A percentile compares a stretch with the other conserved stretches of the same genome.
Conservation (phyloP, 176 grass and related monocot species). For the Carex myosuroides region DNA sequence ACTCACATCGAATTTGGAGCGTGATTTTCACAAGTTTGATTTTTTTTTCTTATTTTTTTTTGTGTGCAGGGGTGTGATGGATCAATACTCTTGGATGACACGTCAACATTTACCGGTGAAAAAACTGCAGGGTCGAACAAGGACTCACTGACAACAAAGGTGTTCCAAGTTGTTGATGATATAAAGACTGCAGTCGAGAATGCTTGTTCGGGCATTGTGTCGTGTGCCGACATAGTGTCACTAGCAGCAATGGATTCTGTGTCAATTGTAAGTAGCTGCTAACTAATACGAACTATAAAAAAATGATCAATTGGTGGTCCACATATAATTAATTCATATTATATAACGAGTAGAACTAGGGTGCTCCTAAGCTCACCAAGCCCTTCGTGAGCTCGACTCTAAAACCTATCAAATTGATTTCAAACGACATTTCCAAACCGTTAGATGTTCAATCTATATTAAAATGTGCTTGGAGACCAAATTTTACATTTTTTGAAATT, state of each 20-base stretch:
- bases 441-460: no score
- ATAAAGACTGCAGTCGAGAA: conserved; percentile 52
- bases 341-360: no score
- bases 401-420: no score
- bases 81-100: conserved; percentile 59
- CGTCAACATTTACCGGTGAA: conserved; percentile 34
- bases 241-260: conserved; percentile 54
- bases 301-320: not conserved
- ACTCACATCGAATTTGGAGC: not conserved
- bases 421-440: no score
- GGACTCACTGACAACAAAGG: conserved; percentile 31
- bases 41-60: not conserved
- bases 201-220: conserved; percentile 36
- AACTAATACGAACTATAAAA: not conserved
- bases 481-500: no score
- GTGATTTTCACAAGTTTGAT: not conserved
- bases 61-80: conserved; percentile 46
- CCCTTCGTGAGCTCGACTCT: no score
- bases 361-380: no score
- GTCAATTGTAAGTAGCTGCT: conserved; percentile 30
- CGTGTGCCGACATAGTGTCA: conserved; percentile 53
- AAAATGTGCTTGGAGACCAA: no score
- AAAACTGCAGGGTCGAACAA: conserved; percentile 42
- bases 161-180: conserved; percentile 43
- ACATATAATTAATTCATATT: not conserved